Conservation (phyloP, 306 rosid species). For the Sphenostylis stenocarpa region DNA sequence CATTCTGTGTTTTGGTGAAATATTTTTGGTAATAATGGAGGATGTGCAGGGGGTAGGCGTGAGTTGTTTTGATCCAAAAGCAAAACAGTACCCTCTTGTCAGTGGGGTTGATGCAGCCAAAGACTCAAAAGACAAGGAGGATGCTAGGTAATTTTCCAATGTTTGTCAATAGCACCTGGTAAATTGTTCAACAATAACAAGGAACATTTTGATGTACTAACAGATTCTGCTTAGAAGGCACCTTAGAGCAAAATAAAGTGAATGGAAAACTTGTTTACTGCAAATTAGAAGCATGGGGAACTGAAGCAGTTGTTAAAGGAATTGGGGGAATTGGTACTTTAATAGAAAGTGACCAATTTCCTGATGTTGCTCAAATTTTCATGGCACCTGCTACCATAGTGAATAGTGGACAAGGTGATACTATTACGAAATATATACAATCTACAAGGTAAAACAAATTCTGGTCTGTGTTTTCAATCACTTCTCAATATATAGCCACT, state of each 20-base stretch:
- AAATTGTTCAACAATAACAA: not conserved
- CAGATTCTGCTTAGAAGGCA: slow-evolving; percentile 39
- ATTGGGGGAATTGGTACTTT: slow-evolving; percentile 71
- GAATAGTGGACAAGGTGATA: slow-evolving; percentile 42
- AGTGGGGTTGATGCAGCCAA: slow-evolving; percentile 66
- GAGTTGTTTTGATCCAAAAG: slow-evolving; percentile 57
- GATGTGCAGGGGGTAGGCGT: slow-evolving; percentile 78
- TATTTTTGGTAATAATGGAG: not conserved
- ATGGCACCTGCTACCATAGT: slow-evolving; percentile 84
- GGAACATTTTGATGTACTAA: slow-evolving; percentile 17
- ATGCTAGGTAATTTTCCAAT: slow-evolving; percentile 50
- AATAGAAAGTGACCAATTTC: slow-evolving; percentile 49
- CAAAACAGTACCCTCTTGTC: slow-evolving; percentile 57
- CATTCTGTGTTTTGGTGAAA: not conserved
- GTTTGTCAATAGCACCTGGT: not conserved
- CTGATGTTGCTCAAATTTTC: slow-evolving; percentile 66
- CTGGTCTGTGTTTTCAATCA: not conserved
- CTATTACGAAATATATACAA: slow-evolving; percentile 49
- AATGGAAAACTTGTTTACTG: slow-evolving; percentile 73
- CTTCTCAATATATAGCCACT: not conserved
- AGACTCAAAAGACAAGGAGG: slow-evolving; percentile 42
- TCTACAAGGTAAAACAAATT: slow-evolving; percentile 55
- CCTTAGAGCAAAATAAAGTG: slow-evolving; percentile 59
- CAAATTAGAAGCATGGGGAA: slow-evolving; percentile 48
- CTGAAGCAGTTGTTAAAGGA: slow-evolving; percentile 58